A percentile compares a stretch with the other conserved stretches of the same genome.
Conservation (phyloP, 2,329 filamentous ascomycete genomes). For the Coniella vitis region DNA sequence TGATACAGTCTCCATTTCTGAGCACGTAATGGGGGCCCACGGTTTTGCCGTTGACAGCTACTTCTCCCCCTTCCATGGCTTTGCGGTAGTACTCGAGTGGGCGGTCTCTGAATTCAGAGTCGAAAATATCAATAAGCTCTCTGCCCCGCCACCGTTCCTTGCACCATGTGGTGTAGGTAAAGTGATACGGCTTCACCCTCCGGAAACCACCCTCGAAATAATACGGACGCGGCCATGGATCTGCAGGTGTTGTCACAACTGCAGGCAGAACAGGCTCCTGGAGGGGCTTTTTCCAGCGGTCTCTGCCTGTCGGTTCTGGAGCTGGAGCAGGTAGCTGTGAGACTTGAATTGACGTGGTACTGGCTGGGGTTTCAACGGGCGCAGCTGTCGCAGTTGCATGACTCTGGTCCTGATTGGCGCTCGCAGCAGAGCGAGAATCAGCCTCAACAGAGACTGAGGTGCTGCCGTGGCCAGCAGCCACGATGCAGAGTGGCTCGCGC, state of each 20-base stretch:
- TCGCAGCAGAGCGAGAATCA: too few relatives aligned
- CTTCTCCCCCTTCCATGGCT: conserved; percentile 73
- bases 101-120: conserved; percentile 85
- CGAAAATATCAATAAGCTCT: conserved; percentile 78
- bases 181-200: conserved; percentile 80
- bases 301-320: background rate
- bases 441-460: background rate
- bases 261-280: conserved; percentile 11
- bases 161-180: conserved; percentile 89
- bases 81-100: conserved; percentile 79
- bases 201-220: conserved; percentile 77
- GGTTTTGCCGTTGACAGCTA: conserved; percentile 70
- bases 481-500: background rate
- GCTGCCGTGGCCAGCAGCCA: background rate
- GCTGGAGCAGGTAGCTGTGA: background rate
- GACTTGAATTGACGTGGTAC: background rate
- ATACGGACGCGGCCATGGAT: conserved; percentile 60
- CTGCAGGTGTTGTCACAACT: conserved; percentile 27
- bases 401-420: too few relatives aligned
- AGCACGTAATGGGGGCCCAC: conserved; percentile 64
- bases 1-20: conserved; percentile 84
- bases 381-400: too few relatives aligned
- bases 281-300: conserved; percentile 1
- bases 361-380: background rate
- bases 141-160: conserved; percentile 89